Conservation (phyloP, 108 stramenopile species). For the Nitzschia sp. region DNA sequence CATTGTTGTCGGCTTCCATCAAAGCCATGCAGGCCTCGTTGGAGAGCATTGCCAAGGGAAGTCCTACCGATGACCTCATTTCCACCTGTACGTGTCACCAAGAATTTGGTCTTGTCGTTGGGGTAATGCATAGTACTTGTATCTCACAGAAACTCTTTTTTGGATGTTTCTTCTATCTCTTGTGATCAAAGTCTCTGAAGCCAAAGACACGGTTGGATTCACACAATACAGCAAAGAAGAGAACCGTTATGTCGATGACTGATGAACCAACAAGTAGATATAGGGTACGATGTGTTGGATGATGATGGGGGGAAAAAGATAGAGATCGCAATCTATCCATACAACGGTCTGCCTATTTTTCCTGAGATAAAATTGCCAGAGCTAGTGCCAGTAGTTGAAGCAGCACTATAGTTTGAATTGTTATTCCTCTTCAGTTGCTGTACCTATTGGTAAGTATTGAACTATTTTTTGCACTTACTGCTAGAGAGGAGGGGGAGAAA, state of each 20-base stretch:
- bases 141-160: not conserved
- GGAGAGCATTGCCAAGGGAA: conserved; percentile 73
- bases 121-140: not conserved
- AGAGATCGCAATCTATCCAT: too few species aligned
- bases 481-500: too few species aligned
- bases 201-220: conserved; percentile 89
- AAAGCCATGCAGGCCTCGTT: conserved; percentile 88
- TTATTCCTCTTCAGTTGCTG: too few species aligned
- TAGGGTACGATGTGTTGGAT: too few species aligned
- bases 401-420: too few species aligned
- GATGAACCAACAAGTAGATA: not conserved
- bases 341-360: too few species aligned
- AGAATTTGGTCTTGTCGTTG: not conserved
- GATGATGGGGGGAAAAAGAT: too few species aligned
- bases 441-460: too few species aligned
- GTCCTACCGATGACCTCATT: conserved; percentile 83
- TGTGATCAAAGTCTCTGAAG: conserved; percentile 31
- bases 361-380: too few species aligned
- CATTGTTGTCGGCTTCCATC: conserved; percentile 88
- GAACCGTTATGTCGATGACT: conserved; percentile 49
- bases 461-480: too few species aligned
- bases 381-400: too few species aligned
- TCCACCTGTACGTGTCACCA: conserved; percentile 25
- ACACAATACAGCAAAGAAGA: conserved; percentile 78
- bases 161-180: not conserved